A percentile compares a stretch with the other conserved stretches of the same genome.
Conservation (phyloP, 2,329 filamentous ascomycete species). For the Xylariales sp. region DNA sequence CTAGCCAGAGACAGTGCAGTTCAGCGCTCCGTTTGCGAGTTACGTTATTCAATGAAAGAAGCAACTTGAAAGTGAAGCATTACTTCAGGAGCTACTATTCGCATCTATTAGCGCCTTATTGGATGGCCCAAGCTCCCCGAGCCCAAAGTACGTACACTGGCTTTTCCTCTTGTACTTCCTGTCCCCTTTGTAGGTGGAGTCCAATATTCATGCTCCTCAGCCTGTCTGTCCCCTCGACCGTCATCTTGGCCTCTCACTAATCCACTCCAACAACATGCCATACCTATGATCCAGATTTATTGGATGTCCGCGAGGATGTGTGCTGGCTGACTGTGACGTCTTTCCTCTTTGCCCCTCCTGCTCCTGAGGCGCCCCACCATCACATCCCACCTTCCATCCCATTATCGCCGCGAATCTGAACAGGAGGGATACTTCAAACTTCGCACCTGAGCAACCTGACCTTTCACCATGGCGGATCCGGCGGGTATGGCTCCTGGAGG, state of each 20-base stretch:
- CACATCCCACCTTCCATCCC: no score
- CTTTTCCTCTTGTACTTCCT: no score
- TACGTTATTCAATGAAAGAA: no score
- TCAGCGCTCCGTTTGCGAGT: no score
- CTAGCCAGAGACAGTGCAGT: no score
- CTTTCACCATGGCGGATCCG: slow-evolving; percentile 12
- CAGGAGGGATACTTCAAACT: no score
- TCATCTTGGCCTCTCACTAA: not conserved
- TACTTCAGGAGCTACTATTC: no score
- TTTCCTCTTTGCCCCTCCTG: no score
- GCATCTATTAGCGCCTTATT: not conserved
- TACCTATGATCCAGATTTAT: not conserved
- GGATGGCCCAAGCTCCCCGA: not conserved
- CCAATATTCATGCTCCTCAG: not conserved
- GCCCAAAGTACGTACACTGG: not conserved
- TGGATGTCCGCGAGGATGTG: not conserved
- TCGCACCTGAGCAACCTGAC: not conserved
- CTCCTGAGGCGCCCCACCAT: no score
- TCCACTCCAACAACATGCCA: not conserved
- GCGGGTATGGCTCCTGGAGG: slow-evolving; percentile 17
- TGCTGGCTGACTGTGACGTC: not conserved
- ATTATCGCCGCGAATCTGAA: no score
- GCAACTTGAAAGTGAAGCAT: no score
- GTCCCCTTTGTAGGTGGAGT: slow-evolving; percentile 1
- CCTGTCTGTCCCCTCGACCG: not conserved